A percentile compares a stretch with the other conserved stretches of the same genome.
phyloP scores from a whole-genome alignment of 2,329 filamentous ascomycete species.

The Aspergillus ochraceus region DNA sequence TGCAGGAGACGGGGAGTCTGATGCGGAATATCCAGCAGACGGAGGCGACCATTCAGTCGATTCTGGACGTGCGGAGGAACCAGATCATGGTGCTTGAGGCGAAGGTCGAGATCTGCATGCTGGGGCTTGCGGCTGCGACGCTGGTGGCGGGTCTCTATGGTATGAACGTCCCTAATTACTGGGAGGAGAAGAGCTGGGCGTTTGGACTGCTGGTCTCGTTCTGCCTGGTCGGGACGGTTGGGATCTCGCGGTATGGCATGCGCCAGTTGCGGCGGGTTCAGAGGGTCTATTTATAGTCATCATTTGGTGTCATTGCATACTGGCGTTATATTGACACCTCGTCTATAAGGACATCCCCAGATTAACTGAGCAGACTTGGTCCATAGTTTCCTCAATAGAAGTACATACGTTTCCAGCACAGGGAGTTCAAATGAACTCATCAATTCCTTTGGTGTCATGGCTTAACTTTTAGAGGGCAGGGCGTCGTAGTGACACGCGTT shows the following conservation, averaged over 20 bases:
- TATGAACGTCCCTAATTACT: constrained; percentile 40
- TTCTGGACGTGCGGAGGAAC: constrained; percentile 37
- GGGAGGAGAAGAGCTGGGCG: constrained; percentile 32
- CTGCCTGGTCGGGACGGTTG: constrained; percentile 21
- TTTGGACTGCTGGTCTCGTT: constrained; percentile 23
- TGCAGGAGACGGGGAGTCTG: constrained; percentile 28
- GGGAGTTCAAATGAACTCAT: too few species aligned
- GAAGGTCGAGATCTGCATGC: constrained; percentile 38
- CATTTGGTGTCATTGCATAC: too few species aligned
- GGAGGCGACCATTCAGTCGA: constrained; percentile 33
- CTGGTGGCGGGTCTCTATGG: constrained; percentile 38
- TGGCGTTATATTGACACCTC: too few species aligned
- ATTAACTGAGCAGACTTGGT: too few species aligned
- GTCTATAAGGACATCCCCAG: too few species aligned
- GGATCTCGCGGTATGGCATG: constrained; percentile 28
- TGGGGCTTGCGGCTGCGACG: constrained; percentile 36
- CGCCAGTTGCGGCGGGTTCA: constrained; percentile 24
- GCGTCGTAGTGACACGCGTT: too few species aligned
- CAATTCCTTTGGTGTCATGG: too few species aligned
- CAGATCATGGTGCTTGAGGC: constrained; percentile 43
- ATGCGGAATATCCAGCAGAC: constrained; percentile 32
- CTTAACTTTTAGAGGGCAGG: too few species aligned
- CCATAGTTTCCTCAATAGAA: too few species aligned
- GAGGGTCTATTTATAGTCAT: constrained; percentile 17
- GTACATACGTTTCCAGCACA: too few species aligned